phyloP scores from a whole-genome alignment of 2,329 filamentous ascomycete genomes.

The Didymella arachidicola region DNA sequence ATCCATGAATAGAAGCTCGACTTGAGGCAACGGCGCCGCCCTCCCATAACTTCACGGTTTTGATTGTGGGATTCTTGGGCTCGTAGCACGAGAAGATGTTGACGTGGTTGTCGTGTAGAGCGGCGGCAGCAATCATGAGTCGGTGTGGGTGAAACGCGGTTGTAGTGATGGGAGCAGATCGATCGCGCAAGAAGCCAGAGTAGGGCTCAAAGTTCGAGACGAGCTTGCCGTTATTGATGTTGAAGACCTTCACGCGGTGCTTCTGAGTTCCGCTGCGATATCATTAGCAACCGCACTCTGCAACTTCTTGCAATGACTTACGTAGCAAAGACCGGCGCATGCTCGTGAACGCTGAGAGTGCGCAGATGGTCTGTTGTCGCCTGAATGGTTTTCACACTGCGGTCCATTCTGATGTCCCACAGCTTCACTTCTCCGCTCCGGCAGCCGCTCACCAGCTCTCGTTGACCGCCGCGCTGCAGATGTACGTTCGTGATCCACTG shows the following conservation, averaged over 20 bases:
- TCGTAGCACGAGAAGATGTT: conserved; percentile 74
- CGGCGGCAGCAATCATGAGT: conserved; percentile 87
- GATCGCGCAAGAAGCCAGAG: conserved; percentile 83
- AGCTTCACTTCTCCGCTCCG: conserved; percentile 92
- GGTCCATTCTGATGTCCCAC: conserved; percentile 93
- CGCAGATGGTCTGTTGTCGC: conserved; percentile 80
- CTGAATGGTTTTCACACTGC: conserved; percentile 74
- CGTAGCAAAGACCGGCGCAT: conserved; percentile 87
- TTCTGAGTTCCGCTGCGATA: conserved; percentile 78
- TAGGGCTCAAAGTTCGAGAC: conserved; percentile 89
- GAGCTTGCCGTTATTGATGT: conserved; percentile 75
- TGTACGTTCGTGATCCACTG: conserved; percentile 97
- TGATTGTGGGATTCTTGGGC: conserved; percentile 31
- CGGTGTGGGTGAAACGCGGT: conserved; percentile 96
- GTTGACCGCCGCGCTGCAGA: conserved; percentile 92
- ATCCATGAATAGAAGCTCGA: conserved; percentile 27
- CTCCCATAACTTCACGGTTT: conserved; percentile 48
- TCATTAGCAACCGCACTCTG: conserved; percentile 14
- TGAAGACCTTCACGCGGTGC: conserved; percentile 91
- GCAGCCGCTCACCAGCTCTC: conserved; percentile 89
- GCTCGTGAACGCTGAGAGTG: conserved; percentile 91
- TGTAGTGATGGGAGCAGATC: conserved; percentile 80
- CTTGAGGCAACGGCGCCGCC: conserved; percentile 31
- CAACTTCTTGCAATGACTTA: conserved; percentile 21
- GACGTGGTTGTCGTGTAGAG: conserved; percentile 86